These are phyloP conservation scores for Ogataea ganodermae DNA, from an alignment of 805 yeast species.

Conservation along the genomic window DNA sequence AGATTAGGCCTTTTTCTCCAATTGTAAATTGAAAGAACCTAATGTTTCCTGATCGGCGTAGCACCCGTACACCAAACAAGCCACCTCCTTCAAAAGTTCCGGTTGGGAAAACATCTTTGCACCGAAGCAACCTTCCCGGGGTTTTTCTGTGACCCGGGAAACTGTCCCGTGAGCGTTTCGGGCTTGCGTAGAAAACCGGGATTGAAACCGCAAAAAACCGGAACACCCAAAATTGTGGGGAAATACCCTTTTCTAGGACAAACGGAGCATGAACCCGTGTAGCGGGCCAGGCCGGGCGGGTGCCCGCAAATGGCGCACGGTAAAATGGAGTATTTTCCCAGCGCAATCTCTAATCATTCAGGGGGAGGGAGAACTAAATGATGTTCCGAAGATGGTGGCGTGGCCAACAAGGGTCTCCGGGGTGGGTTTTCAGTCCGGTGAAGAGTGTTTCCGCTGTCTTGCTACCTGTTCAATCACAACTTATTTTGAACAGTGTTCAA, in stretches of 20 bases:
- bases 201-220: conserved; percentile 3
- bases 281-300: conserved; percentile 1
- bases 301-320: background rate
- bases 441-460: too few species aligned
- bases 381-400: too few species aligned
- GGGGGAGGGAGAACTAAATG: background rate
- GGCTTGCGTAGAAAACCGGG: background rate
- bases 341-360: background rate
- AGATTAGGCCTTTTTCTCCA: too few species aligned
- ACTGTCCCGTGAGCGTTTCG: background rate
- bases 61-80: too few species aligned
- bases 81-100: too few species aligned
- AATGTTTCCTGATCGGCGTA: too few species aligned
- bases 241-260: conserved; percentile 14
- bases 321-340: background rate
- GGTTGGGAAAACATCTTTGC: background rate
- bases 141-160: too few species aligned
- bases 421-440: too few species aligned
- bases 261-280: conserved; percentile 10
- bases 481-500: too few species aligned
- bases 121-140: background rate
- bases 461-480: too few species aligned
- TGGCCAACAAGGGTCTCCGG: too few species aligned
- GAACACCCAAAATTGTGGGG: conserved; percentile 8
- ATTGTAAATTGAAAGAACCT: too few species aligned